phyloP scores from a whole-genome alignment of 208 protist genomes.

The Trypanosoma melophagium region DNA sequence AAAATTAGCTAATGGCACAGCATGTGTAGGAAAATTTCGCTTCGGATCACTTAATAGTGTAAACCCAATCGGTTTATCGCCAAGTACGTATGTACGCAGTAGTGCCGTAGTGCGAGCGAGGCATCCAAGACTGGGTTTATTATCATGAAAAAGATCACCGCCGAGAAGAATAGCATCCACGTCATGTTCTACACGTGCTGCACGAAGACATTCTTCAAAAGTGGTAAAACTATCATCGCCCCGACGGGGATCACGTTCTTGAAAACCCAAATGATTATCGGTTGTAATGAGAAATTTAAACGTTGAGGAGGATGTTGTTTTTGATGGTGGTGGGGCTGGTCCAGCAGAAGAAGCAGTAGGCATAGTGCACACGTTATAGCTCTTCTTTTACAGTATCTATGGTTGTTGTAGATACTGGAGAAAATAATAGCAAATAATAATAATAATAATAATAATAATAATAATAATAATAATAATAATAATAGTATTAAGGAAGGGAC shows the following conservation, averaged over 20 bases:
- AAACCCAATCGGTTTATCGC: slow-evolving; percentile 89
- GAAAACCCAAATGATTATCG: slow-evolving; percentile 97
- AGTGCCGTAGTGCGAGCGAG: slow-evolving; percentile 88
- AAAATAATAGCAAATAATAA: neutral
- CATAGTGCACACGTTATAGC: neutral
- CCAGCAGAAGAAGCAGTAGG: neutral
- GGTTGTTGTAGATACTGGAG: neutral
- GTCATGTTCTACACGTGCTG: slow-evolving; percentile 89
- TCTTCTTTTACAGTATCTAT: neutral
- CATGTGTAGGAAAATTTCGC: slow-evolving; percentile 89
- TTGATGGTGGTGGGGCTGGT: neutral
- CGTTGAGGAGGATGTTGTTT: slow-evolving; percentile 42
- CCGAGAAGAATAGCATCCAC: slow-evolving; percentile 97
- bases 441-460: neutral
- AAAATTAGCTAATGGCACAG: slow-evolving; percentile 84
- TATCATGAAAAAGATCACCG: slow-evolving; percentile 99
- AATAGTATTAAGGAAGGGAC: neutral
- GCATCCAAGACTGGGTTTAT: slow-evolving; percentile 96
- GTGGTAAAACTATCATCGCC: slow-evolving; percentile 97
- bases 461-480: neutral
- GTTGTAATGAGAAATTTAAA: slow-evolving; percentile 93
- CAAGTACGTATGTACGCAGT: slow-evolving; percentile 90
- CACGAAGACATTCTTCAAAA: slow-evolving; percentile 97
- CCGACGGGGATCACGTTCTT: slow-evolving; percentile 94
- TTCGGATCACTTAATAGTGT: slow-evolving; percentile 91